These are phyloP conservation scores for Torulaspora pretoriensis DNA, from an alignment of 1,139 yeast species.

Conservation along the genomic window DNA sequence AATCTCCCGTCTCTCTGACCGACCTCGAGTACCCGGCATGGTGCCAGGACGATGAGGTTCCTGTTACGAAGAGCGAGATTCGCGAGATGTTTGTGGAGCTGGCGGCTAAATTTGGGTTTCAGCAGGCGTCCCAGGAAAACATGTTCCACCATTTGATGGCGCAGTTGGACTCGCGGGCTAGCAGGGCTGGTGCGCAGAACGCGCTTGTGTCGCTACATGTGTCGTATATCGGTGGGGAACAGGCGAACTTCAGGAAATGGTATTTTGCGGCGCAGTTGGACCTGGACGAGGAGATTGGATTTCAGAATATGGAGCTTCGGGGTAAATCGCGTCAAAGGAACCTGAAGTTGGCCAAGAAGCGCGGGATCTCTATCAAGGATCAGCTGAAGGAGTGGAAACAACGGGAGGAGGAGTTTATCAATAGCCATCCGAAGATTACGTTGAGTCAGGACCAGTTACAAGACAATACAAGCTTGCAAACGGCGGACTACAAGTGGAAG, in stretches of 20 bases:
- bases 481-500: conserved; percentile 62
- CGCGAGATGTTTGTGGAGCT: conserved; percentile 52
- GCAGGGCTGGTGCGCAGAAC: conserved; percentile 52
- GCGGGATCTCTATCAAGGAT: conserved; percentile 36
- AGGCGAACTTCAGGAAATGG: conserved; percentile 69
- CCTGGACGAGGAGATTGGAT: conserved; percentile 57
- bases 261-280: conserved; percentile 69
- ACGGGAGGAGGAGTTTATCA: conserved; percentile 33
- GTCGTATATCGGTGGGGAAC: conserved; percentile 67
- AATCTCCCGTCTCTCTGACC: conserved; percentile 19
- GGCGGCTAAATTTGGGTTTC: conserved; percentile 62
- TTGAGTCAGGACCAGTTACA: conserved; percentile 47
- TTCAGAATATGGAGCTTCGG: conserved; percentile 40
- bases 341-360: conserved; percentile 36
- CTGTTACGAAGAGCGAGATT: conserved; percentile 47
- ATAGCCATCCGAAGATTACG: conserved; percentile 31
- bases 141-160: conserved; percentile 62
- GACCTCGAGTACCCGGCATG: conserved; percentile 36
- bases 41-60: conserved; percentile 37
- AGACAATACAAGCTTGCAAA: conserved; percentile 53
- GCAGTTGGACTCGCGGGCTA: conserved; percentile 63
- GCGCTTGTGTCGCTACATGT: conserved; percentile 64
- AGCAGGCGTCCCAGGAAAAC: conserved; percentile 56
- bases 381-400: conserved; percentile 33
- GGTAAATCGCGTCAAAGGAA: conserved; percentile 38